Percentiles rank a stretch among this genome's conserved stretches.
Conservation (phyloP, 768 basidiomycete species). For the Tulasnella calospora region DNA sequence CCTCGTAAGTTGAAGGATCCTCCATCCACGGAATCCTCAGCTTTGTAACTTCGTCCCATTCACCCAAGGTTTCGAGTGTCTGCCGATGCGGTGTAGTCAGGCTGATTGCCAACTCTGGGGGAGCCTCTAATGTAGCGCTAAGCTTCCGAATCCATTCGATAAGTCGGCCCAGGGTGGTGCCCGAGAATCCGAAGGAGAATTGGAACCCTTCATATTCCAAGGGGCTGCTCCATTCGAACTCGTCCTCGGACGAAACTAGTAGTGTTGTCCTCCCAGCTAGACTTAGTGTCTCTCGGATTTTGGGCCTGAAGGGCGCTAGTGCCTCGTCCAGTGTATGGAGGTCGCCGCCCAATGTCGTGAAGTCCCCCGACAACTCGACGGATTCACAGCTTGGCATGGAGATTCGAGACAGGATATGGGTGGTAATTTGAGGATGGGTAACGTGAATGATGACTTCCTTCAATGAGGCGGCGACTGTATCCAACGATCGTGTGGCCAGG, state of each 20-base stretch:
- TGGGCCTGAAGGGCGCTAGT: background rate
- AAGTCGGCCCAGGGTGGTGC: background rate
- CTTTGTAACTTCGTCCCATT: background rate
- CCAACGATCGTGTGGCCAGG: background rate
- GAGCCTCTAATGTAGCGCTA: background rate
- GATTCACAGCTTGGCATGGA: background rate
- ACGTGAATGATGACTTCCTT: background rate
- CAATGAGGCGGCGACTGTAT: background rate
- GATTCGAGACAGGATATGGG: background rate
- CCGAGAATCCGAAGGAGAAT: background rate
- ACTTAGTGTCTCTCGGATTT: background rate
- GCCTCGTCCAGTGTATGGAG: background rate
- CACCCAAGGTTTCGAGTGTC: background rate
- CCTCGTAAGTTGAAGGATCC: background rate
- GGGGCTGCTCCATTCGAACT: background rate
- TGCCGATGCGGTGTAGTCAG: background rate
- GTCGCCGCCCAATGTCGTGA: background rate
- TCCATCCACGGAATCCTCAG: background rate
- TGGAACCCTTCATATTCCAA: background rate
- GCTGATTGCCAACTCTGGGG: background rate
- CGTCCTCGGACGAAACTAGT: background rate
- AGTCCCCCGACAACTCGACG: background rate
- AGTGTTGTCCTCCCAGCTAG: background rate
- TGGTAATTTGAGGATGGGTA: background rate
- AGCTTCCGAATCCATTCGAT: background rate